Evolutionary conservation across 257 asterid species (phyloP).

Genomic region (Salvia miltiorrhiza): DNA sequence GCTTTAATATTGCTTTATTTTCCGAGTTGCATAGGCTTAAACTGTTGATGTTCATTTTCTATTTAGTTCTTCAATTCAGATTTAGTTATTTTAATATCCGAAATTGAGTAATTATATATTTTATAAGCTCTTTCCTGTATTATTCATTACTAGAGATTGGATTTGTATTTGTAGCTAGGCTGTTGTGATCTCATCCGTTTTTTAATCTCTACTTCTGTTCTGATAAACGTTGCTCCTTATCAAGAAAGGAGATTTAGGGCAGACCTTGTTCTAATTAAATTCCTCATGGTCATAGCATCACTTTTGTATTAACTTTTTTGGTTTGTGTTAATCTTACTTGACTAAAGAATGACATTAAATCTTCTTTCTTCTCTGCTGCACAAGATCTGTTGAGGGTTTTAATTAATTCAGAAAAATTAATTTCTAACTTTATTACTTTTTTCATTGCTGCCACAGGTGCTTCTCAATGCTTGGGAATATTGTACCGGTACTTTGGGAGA

Average conservation of each 20-base stretch:
- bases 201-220: background rate
- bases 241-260: background rate
- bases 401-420: background rate
- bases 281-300: constrained; percentile 2
- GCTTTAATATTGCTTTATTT: too few relatives aligned
- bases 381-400: background rate
- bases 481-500: constrained; percentile 79
- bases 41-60: background rate
- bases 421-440: background rate
- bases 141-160: background rate
- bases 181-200: background rate
- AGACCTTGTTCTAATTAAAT: background rate
- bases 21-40: too few relatives aligned
- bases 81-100: background rate
- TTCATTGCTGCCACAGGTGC: constrained; percentile 55
- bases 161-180: background rate
- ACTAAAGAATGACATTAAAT: constrained; percentile 14
- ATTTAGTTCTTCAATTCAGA: too few relatives aligned
- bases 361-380: constrained; percentile 7
- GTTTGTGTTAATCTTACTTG: background rate
- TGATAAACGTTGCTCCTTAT: background rate
- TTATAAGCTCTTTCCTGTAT: background rate
- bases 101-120: too few relatives aligned
- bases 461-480: constrained; percentile 91
- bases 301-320: background rate